Percentiles rank a stretch among this genome's conserved stretches.
These are phyloP conservation scores for Lactarius evosmus DNA, from an alignment of 768 basidiomycete species.

Conservation along the genomic window DNA sequence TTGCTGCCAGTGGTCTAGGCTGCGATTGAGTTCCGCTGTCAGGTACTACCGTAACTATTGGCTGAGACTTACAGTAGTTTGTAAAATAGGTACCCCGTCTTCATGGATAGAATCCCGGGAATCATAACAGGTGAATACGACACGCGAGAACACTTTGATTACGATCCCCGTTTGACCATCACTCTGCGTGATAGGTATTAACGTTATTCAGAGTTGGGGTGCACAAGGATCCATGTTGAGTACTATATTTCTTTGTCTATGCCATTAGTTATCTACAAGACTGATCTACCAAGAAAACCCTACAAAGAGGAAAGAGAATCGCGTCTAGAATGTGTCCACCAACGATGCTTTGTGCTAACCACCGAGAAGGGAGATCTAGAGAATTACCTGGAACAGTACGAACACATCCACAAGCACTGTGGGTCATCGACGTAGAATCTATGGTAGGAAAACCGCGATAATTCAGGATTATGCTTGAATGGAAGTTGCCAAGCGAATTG, in stretches of 20 bases:
- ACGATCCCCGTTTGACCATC: background rate
- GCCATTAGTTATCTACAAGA: background rate
- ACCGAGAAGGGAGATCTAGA: too few relatives aligned
- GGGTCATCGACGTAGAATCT: background rate
- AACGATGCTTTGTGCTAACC: too few relatives aligned
- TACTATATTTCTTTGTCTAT: background rate
- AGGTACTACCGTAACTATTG: background rate
- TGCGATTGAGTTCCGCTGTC: background rate
- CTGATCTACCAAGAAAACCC: background rate
- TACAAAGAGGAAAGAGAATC: background rate
- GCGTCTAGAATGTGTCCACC: too few relatives aligned
- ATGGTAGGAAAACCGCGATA: background rate
- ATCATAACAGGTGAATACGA: background rate
- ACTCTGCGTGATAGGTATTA: background rate
- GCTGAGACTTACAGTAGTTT: background rate
- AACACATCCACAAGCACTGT: too few relatives aligned
- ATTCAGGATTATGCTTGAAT: background rate
- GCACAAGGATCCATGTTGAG: background rate
- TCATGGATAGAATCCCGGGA: background rate
- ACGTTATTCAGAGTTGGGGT: background rate
- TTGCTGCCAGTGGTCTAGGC: background rate
- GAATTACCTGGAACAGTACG: too few relatives aligned
- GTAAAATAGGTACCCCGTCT: background rate
- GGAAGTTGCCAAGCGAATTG: constrained; percentile 4
- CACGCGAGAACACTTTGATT: background rate